Evolutionary conservation across 1,284 basidiomycete species (phyloP).

Genomic region (Porodaedalea pini): DNA sequence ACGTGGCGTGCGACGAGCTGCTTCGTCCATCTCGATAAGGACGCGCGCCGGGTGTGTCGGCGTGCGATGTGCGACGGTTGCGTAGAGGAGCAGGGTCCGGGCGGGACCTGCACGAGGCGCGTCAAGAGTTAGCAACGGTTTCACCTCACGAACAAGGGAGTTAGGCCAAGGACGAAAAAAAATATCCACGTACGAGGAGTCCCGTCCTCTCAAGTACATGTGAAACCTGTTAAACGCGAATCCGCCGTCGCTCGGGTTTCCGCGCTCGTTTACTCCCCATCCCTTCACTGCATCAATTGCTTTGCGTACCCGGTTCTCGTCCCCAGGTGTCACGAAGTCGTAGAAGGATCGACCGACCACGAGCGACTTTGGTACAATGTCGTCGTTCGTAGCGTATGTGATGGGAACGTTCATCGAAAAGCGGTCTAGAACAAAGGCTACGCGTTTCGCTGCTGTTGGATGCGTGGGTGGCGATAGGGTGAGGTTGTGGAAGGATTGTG

Average conservation of each 20-base stretch:
- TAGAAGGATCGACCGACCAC: slow-evolving; percentile 68
- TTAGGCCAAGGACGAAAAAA: not conserved
- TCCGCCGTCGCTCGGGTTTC: slow-evolving; percentile 74
- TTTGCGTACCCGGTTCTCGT: slow-evolving; percentile 57
- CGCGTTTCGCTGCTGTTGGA: slow-evolving; percentile 51
- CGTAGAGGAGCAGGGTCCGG: slow-evolving; percentile 10
- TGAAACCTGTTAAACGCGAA: slow-evolving; percentile 73
- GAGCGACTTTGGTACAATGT: slow-evolving; percentile 50
- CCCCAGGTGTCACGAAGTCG: slow-evolving; percentile 61
- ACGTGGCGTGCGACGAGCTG: not conserved
- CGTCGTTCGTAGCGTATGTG: slow-evolving; percentile 67
- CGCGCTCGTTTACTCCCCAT: slow-evolving; percentile 76
- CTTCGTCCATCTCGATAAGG: slow-evolving; percentile 4
- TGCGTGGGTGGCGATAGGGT: slow-evolving; percentile 40
- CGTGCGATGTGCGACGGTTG: slow-evolving; percentile 8
- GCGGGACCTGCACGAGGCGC: slow-evolving; percentile 25
- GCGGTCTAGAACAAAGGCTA: slow-evolving; percentile 70
- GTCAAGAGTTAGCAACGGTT: not conserved
- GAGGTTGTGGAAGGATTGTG: slow-evolving; percentile 17
- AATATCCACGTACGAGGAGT: slow-evolving; percentile 45
- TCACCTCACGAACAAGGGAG: slow-evolving; percentile 10
- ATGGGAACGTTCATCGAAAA: slow-evolving; percentile 62
- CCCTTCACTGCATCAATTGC: slow-evolving; percentile 73
- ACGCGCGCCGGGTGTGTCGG: slow-evolving; percentile 1
- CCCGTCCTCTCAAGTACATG: slow-evolving; percentile 51